phyloP scores from a whole-genome alignment of 108 stramenopile genomes.

The Aurantiochytrium sp. region DNA sequence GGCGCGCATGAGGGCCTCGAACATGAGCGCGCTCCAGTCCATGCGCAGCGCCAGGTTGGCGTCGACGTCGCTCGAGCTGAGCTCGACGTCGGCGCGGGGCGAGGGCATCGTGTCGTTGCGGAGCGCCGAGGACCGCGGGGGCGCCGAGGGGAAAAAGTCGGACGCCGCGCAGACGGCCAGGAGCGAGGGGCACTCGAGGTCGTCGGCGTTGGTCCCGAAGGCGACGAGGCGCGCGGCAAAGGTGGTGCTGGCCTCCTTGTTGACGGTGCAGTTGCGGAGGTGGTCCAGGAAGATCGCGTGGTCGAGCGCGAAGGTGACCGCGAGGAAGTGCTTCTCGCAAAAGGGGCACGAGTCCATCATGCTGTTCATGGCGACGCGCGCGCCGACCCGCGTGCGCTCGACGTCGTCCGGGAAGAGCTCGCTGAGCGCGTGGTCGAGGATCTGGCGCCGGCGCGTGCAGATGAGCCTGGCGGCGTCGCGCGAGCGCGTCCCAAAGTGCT shows the following conservation, averaged over 20 bases:
- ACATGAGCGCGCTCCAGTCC: conserved; percentile 26
- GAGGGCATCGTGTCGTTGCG: neutral
- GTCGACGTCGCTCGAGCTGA: neutral
- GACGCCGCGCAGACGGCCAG: neutral
- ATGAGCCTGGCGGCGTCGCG: neutral
- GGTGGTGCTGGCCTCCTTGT: neutral
- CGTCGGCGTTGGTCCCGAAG: neutral
- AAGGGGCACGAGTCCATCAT: neutral
- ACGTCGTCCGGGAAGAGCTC: neutral
- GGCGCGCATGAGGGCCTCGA: neutral
- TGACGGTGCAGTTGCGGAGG: neutral
- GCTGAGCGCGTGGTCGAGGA: neutral
- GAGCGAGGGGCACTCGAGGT: neutral
- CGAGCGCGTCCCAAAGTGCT: neutral
- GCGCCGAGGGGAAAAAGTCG: neutral
- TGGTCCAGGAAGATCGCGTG: neutral
- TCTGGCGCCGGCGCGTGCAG: neutral
- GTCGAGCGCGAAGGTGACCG: neutral
- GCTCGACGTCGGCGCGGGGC: neutral
- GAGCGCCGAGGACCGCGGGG: neutral
- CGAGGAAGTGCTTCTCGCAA: neutral
- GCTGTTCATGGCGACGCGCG: neutral
- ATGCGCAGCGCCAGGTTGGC: neutral
- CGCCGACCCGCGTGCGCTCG: neutral
- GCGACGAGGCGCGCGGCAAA: neutral